Evolutionary conservation across 805 yeast species (phyloP).

Genomic region (Hanseniaspora guilliermondii): DNA sequence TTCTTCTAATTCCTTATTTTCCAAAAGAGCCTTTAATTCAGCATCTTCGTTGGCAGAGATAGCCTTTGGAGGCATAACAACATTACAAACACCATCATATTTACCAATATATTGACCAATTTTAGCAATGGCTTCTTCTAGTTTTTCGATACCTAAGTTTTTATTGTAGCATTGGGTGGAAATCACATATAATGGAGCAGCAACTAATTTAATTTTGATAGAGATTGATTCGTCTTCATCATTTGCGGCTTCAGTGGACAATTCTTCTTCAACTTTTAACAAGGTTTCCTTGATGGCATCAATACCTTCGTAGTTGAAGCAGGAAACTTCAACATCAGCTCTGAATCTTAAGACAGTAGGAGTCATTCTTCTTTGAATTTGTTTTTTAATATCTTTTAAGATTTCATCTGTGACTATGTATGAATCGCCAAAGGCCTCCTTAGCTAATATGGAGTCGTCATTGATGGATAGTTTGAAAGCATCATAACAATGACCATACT

Average conservation of each 20-base stretch:
- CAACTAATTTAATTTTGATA: slow-evolving; percentile 87
- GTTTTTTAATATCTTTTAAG: slow-evolving; percentile 70
- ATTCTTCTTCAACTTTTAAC: slow-evolving; percentile 61
- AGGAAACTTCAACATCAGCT: slow-evolving; percentile 96
- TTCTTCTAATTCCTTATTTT: slow-evolving; percentile 81
- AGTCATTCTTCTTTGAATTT: slow-evolving; percentile 85
- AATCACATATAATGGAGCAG: slow-evolving; percentile 91
- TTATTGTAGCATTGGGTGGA: slow-evolving; percentile 90
- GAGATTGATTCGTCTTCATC: slow-evolving; percentile 35
- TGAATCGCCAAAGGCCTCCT: slow-evolving; percentile 64
- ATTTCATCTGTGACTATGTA: slow-evolving; percentile 53
- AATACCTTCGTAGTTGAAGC: slow-evolving; percentile 94
- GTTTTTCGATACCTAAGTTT: slow-evolving; percentile 67
- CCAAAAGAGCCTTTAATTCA: slow-evolving; percentile 89
- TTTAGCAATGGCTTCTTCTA: slow-evolving; percentile 67
- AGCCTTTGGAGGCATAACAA: slow-evolving; percentile 97
- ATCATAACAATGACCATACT: slow-evolving; percentile 93
- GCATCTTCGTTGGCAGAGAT: slow-evolving; percentile 98
- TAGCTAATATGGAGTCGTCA: slow-evolving; percentile 64
- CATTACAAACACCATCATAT: slow-evolving; percentile 75
- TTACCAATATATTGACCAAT: slow-evolving; percentile 57
- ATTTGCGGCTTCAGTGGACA: slow-evolving; percentile 52
- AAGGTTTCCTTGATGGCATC: slow-evolving; percentile 90
- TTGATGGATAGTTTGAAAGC: slow-evolving; percentile 94
- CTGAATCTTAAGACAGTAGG: slow-evolving; percentile 97